Percentiles rank a stretch among this genome's conserved stretches.
These are phyloP conservation scores for Candida andamanensis DNA, from an alignment of 805 yeast genomes.

Conservation along the genomic window DNA sequence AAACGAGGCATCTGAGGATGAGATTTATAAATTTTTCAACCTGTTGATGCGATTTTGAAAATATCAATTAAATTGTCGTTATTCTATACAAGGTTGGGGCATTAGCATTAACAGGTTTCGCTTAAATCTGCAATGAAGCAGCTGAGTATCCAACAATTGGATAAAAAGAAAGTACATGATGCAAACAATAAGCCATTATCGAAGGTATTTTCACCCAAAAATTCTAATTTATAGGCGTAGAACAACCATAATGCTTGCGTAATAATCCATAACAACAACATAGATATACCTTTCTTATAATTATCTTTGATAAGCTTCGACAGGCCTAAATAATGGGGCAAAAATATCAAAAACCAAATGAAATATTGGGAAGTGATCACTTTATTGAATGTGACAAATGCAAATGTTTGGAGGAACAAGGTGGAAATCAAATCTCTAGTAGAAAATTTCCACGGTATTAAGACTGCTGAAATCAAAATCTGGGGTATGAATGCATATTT, in stretches of 20 bases:
- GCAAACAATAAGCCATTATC: conserved; percentile 53
- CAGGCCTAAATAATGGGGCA: conserved; percentile 64
- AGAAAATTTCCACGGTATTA: conserved; percentile 50
- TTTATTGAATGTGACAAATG: conserved; percentile 41
- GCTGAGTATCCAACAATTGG: conserved; percentile 58
- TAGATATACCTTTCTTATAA: conserved; percentile 31
- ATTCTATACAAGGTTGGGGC: too few relatives aligned
- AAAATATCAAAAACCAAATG: conserved; percentile 84
- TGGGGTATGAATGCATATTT: conserved; percentile 83
- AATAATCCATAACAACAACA: conserved; percentile 55
- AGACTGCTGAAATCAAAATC: conserved; percentile 49
- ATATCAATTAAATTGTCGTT: too few relatives aligned
- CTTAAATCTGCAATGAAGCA: conserved; percentile 40
- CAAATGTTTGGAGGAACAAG: conserved; percentile 38
- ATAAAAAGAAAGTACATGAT: conserved; percentile 53
- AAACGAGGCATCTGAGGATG: conserved; percentile 47
- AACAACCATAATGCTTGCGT: conserved; percentile 76
- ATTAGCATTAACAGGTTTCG: not conserved
- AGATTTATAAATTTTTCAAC: conserved; percentile 2
- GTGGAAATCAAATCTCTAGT: conserved; percentile 25
- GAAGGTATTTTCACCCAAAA: conserved; percentile 64
- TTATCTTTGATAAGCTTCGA: conserved; percentile 27
- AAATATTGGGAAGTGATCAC: conserved; percentile 94
- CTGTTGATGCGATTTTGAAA: too few relatives aligned
- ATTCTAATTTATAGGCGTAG: conserved; percentile 76